These are phyloP conservation scores for Bryoerythrophyllum caledonicum DNA, from an alignment of 225 moss, liverwort and hornwort genomes.

Conservation along the genomic window DNA sequence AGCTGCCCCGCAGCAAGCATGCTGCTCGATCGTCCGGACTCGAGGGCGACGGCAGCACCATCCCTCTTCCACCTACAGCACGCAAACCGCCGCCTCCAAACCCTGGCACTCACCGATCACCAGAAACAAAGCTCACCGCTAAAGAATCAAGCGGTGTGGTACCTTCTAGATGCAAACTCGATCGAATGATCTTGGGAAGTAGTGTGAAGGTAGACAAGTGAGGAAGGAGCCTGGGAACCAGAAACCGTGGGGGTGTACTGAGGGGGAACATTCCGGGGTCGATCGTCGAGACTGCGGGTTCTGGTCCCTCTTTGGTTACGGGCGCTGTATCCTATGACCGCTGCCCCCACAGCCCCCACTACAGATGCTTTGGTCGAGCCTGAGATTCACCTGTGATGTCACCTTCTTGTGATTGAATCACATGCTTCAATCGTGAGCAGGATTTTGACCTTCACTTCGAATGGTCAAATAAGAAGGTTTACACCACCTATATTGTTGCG, in stretches of 20 bases:
- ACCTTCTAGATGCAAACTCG: background rate
- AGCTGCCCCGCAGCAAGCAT: conserved; percentile 6
- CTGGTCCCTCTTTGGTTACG: too few species aligned
- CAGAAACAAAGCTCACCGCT: background rate
- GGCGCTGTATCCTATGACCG: background rate
- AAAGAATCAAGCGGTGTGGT: background rate
- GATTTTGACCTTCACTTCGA: too few species aligned
- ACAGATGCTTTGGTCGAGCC: too few species aligned
- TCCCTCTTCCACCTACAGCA: background rate
- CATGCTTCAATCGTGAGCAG: too few species aligned
- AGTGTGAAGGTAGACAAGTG: too few species aligned
- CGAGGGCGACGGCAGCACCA: background rate
- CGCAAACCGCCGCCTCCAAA: background rate
- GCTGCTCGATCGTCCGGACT: background rate
- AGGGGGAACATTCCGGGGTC: too few species aligned
- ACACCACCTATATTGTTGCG: too few species aligned
- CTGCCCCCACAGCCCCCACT: background rate
- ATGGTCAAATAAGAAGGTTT: too few species aligned
- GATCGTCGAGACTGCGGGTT: too few species aligned
- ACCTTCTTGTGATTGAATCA: background rate
- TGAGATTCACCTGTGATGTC: background rate
- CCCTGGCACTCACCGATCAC: conserved; percentile 4
- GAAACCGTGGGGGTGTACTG: background rate
- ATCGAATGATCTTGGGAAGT: too few species aligned
- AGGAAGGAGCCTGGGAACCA: background rate